Percentiles rank a stretch among this genome's conserved stretches.
Evolutionary conservation across 768 basidiomycete species (phyloP).

Genomic region (Suillus fuscotomentosus): DNA sequence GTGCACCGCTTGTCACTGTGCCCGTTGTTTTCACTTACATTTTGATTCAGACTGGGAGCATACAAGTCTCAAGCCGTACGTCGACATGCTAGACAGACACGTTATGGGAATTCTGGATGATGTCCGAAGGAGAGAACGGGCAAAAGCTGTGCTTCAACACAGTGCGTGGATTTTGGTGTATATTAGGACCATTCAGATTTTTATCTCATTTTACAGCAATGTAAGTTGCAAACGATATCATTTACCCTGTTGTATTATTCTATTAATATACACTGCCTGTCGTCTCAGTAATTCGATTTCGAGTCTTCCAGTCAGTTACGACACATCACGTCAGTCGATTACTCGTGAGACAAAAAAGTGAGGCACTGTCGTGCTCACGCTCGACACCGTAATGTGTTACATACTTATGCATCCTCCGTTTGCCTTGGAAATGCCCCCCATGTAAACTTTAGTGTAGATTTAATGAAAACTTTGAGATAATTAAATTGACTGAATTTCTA

Average conservation of each 20-base stretch:
- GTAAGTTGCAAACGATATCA: not conserved
- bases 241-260: not conserved
- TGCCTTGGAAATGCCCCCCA: constrained; percentile 14
- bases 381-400: not conserved
- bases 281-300: not conserved
- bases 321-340: not conserved
- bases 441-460: no score
- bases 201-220: not conserved
- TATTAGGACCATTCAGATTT: not conserved
- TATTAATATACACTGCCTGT: not conserved
- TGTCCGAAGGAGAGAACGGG: constrained; percentile 22
- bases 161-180: constrained; percentile 12
- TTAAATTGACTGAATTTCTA: no score
- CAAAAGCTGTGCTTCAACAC: constrained; percentile 7
- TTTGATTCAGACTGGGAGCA: constrained; percentile 67
- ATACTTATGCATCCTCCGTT: not conserved
- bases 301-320: no score
- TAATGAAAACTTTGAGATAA: no score
- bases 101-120: constrained; percentile 31
- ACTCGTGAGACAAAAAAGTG: not conserved
- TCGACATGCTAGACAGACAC: constrained; percentile 87
- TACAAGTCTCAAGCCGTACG: constrained; percentile 86
- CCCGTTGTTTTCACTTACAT: constrained; percentile 5
- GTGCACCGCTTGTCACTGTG: not conserved
- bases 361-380: constrained; percentile 1